Conservation (phyloP, 768 basidiomycete species). For the Suillus decipiens region DNA sequence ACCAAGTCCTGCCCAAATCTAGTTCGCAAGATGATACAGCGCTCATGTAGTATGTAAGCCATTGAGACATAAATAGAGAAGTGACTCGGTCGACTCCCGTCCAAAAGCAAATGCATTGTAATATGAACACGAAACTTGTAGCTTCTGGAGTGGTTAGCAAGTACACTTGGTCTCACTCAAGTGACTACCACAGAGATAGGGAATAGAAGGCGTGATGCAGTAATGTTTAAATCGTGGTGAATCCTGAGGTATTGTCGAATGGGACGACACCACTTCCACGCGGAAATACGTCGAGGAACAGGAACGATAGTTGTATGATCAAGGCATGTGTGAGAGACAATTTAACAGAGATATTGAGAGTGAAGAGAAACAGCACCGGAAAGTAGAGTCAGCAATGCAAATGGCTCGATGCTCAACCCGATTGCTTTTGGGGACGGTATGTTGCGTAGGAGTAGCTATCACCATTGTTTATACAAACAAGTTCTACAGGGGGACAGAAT, state of each 20-base stretch:
- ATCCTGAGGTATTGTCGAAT: neutral
- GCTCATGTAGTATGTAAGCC: neutral
- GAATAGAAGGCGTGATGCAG: neutral
- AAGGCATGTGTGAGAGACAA: neutral
- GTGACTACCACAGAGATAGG: neutral
- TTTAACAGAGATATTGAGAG: neutral
- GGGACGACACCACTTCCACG: neutral
- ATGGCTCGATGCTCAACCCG: neutral
- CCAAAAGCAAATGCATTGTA: neutral
- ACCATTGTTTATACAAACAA: neutral
- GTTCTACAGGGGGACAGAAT: neutral
- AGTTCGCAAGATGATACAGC: neutral
- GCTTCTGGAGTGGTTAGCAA: neutral
- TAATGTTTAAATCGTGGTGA: neutral
- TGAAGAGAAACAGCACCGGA: neutral
- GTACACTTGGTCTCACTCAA: neutral
- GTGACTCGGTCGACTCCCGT: neutral
- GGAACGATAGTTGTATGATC: neutral
- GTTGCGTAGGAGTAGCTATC: neutral
- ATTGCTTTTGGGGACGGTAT: neutral
- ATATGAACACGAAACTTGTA: neutral
- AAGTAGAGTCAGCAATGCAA: no score
- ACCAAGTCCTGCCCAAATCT: no score
- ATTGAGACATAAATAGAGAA: neutral
- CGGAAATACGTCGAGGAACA: neutral